A percentile compares a stretch with the other conserved stretches of the same genome.
phyloP scores from a whole-genome alignment of 768 basidiomycete genomes.

The Cubamyces lactineus region DNA sequence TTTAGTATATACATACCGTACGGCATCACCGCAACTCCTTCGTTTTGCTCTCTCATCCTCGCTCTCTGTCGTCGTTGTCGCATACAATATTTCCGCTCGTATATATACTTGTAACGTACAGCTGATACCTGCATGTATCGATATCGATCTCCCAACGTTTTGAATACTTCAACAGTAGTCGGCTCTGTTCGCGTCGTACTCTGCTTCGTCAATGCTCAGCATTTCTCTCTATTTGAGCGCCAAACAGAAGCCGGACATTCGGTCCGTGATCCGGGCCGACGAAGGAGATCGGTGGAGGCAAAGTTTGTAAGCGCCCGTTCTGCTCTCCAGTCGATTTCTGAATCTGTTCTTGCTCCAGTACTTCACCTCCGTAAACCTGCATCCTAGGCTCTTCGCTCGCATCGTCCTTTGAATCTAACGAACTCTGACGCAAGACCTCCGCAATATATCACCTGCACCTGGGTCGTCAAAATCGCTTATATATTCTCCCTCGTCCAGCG shows the following conservation, averaged over 20 bases:
- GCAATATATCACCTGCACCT: not conserved
- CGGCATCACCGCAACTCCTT: not conserved
- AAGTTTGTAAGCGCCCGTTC: slow-evolving; percentile 14
- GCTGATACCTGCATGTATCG: not conserved
- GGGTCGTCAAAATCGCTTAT: slow-evolving; percentile 10
- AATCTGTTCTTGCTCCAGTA: not conserved
- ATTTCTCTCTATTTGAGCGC: too few species aligned
- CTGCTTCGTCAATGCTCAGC: too few species aligned
- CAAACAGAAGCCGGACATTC: not conserved
- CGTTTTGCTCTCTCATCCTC: not conserved
- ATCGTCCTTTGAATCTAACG: not conserved
- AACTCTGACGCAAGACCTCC: not conserved
- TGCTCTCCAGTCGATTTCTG: not conserved
- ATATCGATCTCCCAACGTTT: not conserved
- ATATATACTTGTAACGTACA: not conserved
- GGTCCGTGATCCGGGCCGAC: slow-evolving; percentile 8
- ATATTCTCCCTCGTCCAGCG: slow-evolving; percentile 10
- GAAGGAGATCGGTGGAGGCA: not conserved
- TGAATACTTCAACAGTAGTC: too few species aligned
- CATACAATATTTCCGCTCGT: not conserved
- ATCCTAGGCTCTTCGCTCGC: not conserved
- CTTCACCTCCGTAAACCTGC: not conserved
- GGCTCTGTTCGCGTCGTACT: not conserved
- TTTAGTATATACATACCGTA: not conserved
- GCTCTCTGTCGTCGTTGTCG: not conserved